Evolutionary conservation across 257 asterid genomes (phyloP), one percentile per base, ranked within the genome.

Genomic region (Rehmannia glutinosa): DNA sequence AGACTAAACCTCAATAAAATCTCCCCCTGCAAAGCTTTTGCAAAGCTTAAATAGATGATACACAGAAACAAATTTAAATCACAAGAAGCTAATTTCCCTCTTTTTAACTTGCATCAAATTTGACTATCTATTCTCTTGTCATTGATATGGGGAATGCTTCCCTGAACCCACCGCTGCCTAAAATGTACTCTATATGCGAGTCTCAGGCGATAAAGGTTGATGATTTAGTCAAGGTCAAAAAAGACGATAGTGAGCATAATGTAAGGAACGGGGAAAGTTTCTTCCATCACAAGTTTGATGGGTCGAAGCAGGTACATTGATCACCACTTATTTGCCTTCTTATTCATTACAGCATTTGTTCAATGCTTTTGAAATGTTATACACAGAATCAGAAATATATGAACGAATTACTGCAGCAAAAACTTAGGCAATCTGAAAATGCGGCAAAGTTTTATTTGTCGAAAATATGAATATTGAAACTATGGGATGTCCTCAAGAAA

Each of bases 1-100:
- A n/a, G n/a, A n/a, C n/a, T n/a, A n/a, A n/a, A n/a, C n/a, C n/a
- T n/a, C n/a, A n/a, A n/a, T n/a, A n/a, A n/a, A n/a, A n/a, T n/a
- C n/a, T 47, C 57, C 73, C 33, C 21, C 54, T 13, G 27, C 58
- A 30, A 46, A 41, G 66, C 54, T 64, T 57, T 39, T 57, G 32
- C 33, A 46, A n/a, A 62, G 58, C 50, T 63, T 64, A 70, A 38
- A 75, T 41, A 70, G 28, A 33, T 23, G 53, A 62, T 30, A 24
- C 65, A 71, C 28, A 65, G 41, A 55, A 23, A 36, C 61, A 57
- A 12, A 23, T 61, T 39, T 27, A 28, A 46, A 53, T 46, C 60
- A 50, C 51, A 23, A 16, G 7, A 36, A 59, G 3, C 59, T 17
- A 16, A 53, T 55, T 55, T 38, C 32, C 16, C 9, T 17, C 21